A percentile compares a stretch with the other conserved stretches of the same genome.
phyloP scores from a whole-genome alignment of 306 rosid species.

The Hippophae rhamnoides region DNA sequence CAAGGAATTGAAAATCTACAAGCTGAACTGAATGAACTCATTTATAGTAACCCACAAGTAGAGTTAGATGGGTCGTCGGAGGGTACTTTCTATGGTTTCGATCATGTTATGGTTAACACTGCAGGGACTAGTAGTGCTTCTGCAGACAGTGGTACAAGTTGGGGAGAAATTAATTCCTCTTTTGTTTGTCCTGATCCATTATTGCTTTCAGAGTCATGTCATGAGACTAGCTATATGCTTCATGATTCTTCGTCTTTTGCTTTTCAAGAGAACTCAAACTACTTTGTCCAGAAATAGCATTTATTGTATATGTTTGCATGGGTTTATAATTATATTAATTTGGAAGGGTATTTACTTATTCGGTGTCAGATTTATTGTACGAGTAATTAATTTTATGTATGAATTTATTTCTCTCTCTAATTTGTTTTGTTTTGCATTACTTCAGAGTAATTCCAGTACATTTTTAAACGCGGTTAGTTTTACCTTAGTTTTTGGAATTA shows the following conservation, averaged over 20 bases:
- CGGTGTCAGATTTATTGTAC: no score
- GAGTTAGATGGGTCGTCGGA: slow-evolving; percentile 22
- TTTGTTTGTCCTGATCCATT: slow-evolving; percentile 21
- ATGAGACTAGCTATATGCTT: slow-evolving; percentile 2
- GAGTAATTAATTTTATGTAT: no score
- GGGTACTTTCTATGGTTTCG: slow-evolving; percentile 33
- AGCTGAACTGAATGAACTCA: slow-evolving; percentile 37
- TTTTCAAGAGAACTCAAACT: slow-evolving; percentile 24
- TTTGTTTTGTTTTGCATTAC: no score
- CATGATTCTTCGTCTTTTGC: slow-evolving; percentile 22
- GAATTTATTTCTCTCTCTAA: no score
- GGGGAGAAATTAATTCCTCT: slow-evolving; percentile 44
- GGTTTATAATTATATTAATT: no score
- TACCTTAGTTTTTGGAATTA: no score
- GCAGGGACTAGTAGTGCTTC: slow-evolving; percentile 30
- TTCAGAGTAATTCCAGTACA: no score
- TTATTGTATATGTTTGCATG: no score
- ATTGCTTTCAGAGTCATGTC: slow-evolving; percentile 39
- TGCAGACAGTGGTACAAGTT: slow-evolving; percentile 59
- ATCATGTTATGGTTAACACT: slow-evolving; percentile 23
- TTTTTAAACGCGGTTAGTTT: no score
- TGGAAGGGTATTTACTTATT: no score
- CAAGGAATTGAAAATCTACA: slow-evolving; percentile 34
- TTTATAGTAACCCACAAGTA: slow-evolving; percentile 25
- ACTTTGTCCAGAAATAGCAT: slow-evolving; percentile 19